These are phyloP conservation scores for Eucalyptus grandis DNA, from an alignment of 345 rosid genomes.

Conservation along the genomic window DNA sequence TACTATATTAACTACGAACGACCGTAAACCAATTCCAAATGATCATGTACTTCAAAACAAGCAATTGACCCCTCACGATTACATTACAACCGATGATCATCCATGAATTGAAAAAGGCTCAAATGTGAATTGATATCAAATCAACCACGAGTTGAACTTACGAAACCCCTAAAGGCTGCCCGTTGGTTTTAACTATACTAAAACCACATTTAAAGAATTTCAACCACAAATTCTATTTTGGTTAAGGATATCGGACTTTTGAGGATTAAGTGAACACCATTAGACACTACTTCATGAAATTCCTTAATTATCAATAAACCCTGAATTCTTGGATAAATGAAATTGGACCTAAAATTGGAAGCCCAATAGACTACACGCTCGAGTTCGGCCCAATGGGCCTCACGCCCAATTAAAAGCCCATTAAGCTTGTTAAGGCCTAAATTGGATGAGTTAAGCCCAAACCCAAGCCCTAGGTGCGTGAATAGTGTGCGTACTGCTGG, in stretches of 20 bases:
- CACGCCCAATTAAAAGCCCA: accelerated
- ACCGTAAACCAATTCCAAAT: no score
- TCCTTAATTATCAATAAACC: no score
- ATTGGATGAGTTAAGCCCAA: no score
- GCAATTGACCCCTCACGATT: no score
- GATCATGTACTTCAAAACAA: accelerated
- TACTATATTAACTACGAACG: accelerated
- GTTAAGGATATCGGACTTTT: accelerated
- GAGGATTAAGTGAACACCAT: no score
- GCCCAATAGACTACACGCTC: no score
- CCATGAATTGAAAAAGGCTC: no score
- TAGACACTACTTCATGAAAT: accelerated
- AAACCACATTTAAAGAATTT: accelerated
- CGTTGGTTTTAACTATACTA: accelerated
- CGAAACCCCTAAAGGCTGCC: accelerated
- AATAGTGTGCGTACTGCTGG: accelerated
- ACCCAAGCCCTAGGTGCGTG: accelerated
- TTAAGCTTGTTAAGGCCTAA: accelerated
- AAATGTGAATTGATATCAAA: accelerated
- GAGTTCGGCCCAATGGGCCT: accelerated
- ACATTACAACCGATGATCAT: accelerated
- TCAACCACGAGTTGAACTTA: accelerated
- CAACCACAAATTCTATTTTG: accelerated
- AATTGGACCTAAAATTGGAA: accelerated
- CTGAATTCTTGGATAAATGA: no score